Evolutionary conservation across 2,329 filamentous ascomycete species (phyloP).

Genomic region (Tolypocladium ophioglossoides): DNA sequence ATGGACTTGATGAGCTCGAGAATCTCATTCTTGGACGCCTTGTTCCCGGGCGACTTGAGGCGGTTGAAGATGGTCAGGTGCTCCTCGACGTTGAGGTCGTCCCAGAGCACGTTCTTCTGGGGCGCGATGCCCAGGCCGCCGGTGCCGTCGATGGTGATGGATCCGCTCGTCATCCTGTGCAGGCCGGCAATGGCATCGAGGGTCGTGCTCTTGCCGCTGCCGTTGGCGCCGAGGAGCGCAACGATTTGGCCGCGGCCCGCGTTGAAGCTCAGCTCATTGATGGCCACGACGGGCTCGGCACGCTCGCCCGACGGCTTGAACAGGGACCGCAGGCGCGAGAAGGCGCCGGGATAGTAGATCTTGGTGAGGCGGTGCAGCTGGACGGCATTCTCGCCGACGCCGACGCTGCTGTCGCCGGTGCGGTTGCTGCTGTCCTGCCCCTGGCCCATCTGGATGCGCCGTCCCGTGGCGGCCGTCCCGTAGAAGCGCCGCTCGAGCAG

Average conservation of each 20-base stretch:
- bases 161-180: conserved; percentile 63
- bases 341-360: conserved; percentile 57
- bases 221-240: conserved; percentile 79
- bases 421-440: conserved; percentile 8
- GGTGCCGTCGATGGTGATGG: conserved; percentile 65
- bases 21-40: conserved; percentile 48
- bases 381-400: conserved; percentile 43
- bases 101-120: conserved; percentile 92
- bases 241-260: conserved; percentile 74
- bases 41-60: conserved; percentile 55
- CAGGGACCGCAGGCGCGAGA: conserved; percentile 41
- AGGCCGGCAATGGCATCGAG: conserved; percentile 80
- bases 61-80: conserved; percentile 77
- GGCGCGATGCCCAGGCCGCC: conserved; percentile 80
- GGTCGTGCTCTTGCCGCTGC: conserved; percentile 82
- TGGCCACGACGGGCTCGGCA: conserved; percentile 60
- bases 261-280: conserved; percentile 60
- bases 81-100: conserved; percentile 75
- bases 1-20: conserved; percentile 55
- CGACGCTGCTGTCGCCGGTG: background rate
- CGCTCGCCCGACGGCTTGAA: conserved; percentile 22
- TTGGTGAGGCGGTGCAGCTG: conserved; percentile 67
- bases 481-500: conserved; percentile 65
- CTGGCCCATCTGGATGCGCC: conserved; percentile 36
- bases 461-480: conserved; percentile 57